Conservation (phyloP, 2,329 filamentous ascomycete species). For the Sclerotinia sclerotiorum region DNA sequence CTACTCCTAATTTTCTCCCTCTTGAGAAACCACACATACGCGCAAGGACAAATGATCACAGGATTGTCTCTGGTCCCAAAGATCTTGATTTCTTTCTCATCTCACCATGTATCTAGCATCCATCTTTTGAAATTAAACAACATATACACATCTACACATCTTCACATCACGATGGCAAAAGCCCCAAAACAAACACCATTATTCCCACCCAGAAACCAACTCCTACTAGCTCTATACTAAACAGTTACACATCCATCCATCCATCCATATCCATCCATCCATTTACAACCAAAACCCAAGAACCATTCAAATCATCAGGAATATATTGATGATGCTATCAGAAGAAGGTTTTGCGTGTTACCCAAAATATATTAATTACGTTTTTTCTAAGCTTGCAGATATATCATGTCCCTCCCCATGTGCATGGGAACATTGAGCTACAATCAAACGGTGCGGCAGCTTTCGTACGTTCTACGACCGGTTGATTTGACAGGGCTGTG, state of each 20-base stretch:
- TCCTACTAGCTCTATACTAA: background rate
- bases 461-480: background rate
- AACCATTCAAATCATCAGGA: background rate
- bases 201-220: background rate
- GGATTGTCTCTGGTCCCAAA: conserved; percentile 19
- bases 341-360: background rate
- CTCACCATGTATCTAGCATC: too few relatives aligned
- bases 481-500: conserved; percentile 14
- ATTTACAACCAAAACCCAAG: background rate
- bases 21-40: background rate
- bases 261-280: too few relatives aligned
- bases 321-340: background rate
- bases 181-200: too few relatives aligned
- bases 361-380: conserved; percentile 6
- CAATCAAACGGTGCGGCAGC: conserved; percentile 14
- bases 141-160: background rate
- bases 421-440: background rate
- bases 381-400: conserved; percentile 10
- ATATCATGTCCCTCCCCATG: conserved; percentile 16
- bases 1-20: background rate
- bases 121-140: too few relatives aligned
- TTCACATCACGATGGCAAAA: background rate
- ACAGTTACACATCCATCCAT: too few relatives aligned
- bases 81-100: conserved; percentile 10
- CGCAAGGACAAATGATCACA: conserved; percentile 19